phyloP scores from a whole-genome alignment of 768 basidiomycete genomes.

The Agaricus subrufescens region DNA sequence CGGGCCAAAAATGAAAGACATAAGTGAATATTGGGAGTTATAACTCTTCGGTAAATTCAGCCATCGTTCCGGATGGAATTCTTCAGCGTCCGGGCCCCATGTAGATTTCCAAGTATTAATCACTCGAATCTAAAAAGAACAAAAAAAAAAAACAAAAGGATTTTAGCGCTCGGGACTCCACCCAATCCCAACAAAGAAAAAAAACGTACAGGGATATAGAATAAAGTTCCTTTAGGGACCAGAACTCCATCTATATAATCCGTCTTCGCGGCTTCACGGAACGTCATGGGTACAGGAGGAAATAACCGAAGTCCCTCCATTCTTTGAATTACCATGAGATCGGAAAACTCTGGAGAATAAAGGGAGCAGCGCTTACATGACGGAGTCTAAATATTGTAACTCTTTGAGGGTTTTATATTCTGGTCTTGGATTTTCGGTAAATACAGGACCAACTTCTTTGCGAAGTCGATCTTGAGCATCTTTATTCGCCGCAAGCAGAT shows the following conservation, averaged over 20 bases:
- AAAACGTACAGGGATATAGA: slow-evolving; percentile 35
- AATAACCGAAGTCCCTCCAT: slow-evolving; percentile 41
- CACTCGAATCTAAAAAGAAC: slow-evolving; percentile 35
- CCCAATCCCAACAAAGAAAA: no score
- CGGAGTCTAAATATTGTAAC: slow-evolving; percentile 37
- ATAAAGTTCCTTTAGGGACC: slow-evolving; percentile 34
- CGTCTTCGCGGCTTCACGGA: slow-evolving; percentile 31
- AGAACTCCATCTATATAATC: slow-evolving; percentile 41
- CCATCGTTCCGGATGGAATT: slow-evolving; percentile 45
- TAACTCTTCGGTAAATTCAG: slow-evolving; percentile 30
- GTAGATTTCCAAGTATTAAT: slow-evolving; percentile 45
- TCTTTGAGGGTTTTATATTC: slow-evolving; percentile 36
- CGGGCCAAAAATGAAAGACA: slow-evolving; percentile 41
- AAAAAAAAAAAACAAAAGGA: background rate
- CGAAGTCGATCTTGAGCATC: slow-evolving; percentile 39
- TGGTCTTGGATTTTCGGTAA: slow-evolving; percentile 27
- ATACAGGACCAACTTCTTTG: slow-evolving; percentile 35
- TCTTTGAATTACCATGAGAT: slow-evolving; percentile 14
- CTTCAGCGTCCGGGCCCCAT: slow-evolving; percentile 50
- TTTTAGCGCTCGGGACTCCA: no score
- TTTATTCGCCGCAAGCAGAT: slow-evolving; percentile 40
- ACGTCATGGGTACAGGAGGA: slow-evolving; percentile 37
- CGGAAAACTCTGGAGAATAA: background rate
- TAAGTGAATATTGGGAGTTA: slow-evolving; percentile 29
- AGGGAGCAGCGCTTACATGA: slow-evolving; percentile 23